These are phyloP conservation scores for Cardamine chenopodiifolia DNA, from an alignment of 345 rosid genomes.

Conservation along the genomic window DNA sequence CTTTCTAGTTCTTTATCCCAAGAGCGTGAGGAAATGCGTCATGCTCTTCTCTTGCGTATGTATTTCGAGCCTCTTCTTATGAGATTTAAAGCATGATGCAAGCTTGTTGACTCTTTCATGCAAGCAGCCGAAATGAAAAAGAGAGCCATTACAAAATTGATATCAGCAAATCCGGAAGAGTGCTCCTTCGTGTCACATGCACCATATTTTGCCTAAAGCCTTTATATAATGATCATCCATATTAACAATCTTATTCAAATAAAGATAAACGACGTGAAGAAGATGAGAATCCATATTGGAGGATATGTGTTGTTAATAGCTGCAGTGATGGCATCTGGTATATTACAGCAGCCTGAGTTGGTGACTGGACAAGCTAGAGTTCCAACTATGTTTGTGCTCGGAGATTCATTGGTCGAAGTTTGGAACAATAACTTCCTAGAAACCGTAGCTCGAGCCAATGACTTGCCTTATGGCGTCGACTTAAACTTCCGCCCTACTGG, in stretches of 20 bases:
- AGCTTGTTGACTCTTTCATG: slow-evolving; percentile 18
- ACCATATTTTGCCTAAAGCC: slow-evolving; percentile 15
- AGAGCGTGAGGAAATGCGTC: slow-evolving; percentile 16
- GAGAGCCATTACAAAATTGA: slow-evolving; percentile 32
- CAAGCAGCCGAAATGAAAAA: slow-evolving; percentile 28
- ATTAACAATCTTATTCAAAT: not conserved
- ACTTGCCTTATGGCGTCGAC: slow-evolving; percentile 85
- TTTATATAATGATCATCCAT: slow-evolving; percentile 13
- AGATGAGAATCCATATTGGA: slow-evolving; percentile 21
- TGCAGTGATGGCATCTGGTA: slow-evolving; percentile 18
- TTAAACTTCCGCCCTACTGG: slow-evolving; percentile 69
- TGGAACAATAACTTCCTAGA: slow-evolving; percentile 79
- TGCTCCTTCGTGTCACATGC: slow-evolving; percentile 36
- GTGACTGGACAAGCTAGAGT: slow-evolving; percentile 47
- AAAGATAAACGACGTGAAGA: slow-evolving; percentile 3
- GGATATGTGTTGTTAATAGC: slow-evolving; percentile 26
- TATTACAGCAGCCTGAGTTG: slow-evolving; percentile 37
- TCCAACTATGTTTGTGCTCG: slow-evolving; percentile 80
- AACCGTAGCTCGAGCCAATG: slow-evolving; percentile 68
- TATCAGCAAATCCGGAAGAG: slow-evolving; percentile 27
- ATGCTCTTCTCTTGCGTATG: slow-evolving; percentile 32
- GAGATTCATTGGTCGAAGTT: slow-evolving; percentile 80
- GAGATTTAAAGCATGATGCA: slow-evolving; percentile 35
- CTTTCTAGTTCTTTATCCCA: slow-evolving; percentile 30
- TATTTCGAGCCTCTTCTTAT: not conserved